Conservation (phyloP, 352 stramenopile species). For the Globisporangium ultimum region DNA sequence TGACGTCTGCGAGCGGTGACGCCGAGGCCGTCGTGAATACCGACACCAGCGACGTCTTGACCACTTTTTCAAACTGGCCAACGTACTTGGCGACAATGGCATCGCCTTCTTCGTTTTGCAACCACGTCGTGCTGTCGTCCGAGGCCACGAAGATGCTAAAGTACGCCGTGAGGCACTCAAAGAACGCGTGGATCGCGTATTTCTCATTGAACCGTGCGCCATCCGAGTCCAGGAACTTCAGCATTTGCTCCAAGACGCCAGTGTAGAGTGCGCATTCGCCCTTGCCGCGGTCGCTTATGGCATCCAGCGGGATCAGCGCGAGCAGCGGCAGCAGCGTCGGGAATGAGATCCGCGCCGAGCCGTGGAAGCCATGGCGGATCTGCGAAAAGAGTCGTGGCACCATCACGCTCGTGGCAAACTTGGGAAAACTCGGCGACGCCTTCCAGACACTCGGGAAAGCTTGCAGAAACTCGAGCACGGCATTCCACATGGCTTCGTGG, state of each 20-base stretch:
- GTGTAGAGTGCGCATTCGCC: constrained; percentile 51
- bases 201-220: constrained; percentile 50
- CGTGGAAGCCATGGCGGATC: constrained; percentile 75
- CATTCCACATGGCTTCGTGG: constrained; percentile 69
- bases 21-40: constrained; percentile 28
- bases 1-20: constrained; percentile 23
- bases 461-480: constrained; percentile 70
- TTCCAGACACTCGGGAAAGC: constrained; percentile 43
- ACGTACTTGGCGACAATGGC: constrained; percentile 37
- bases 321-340: constrained; percentile 68
- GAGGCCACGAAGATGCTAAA: constrained; percentile 64
- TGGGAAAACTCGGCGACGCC: constrained; percentile 36
- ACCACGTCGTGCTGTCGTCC: constrained; percentile 25
- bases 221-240: constrained; percentile 63
- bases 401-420: constrained; percentile 60
- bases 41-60: constrained; percentile 35
- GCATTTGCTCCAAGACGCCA: constrained; percentile 60
- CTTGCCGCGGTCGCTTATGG: constrained; percentile 35
- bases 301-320: constrained; percentile 63
- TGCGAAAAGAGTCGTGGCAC: constrained; percentile 67
- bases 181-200: constrained; percentile 55
- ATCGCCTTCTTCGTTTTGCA: constrained; percentile 18
- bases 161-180: constrained; percentile 71
- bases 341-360: constrained; percentile 64
- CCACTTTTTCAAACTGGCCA: constrained; percentile 61